phyloP scores from a whole-genome alignment of 768 basidiomycete species.

The Lepiota brunneoincarnata region DNA sequence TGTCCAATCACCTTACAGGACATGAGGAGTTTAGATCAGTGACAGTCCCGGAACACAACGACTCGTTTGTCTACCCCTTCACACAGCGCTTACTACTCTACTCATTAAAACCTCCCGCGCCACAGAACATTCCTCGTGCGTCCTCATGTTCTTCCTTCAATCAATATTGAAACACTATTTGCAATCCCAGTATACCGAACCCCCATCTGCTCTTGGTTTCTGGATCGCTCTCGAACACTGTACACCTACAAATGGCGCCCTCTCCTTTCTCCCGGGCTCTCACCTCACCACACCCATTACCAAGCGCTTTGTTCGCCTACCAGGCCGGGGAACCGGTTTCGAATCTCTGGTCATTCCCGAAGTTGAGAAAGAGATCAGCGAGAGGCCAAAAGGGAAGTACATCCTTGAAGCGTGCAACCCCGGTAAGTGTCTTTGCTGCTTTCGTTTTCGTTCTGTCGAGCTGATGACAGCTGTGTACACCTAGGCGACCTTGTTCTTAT shows the following conservation, averaged over 20 bases:
- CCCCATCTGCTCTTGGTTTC: slow-evolving; percentile 89
- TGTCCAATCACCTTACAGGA: not conserved
- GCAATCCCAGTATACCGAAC: slow-evolving; percentile 74
- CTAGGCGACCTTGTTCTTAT: slow-evolving; percentile 90
- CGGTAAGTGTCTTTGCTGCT: slow-evolving; percentile 38
- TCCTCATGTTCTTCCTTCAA: not conserved
- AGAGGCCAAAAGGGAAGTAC: slow-evolving; percentile 44
- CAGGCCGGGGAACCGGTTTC: slow-evolving; percentile 79
- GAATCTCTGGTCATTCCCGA: slow-evolving; percentile 51
- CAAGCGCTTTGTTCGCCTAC: slow-evolving; percentile 81
- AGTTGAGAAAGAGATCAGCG: slow-evolving; percentile 26
- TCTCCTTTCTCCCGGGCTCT: slow-evolving; percentile 89
- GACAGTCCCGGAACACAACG: slow-evolving; percentile 87
- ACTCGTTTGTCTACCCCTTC: slow-evolving; percentile 63
- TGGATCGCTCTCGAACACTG: slow-evolving; percentile 96
- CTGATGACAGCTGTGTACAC: not conserved
- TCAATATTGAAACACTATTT: not conserved
- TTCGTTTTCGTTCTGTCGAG: not conserved
- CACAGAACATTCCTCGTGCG: slow-evolving; percentile 69
- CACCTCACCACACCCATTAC: slow-evolving; percentile 73
- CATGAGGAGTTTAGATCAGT: not conserved
- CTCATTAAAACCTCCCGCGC: not conserved
- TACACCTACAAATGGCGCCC: slow-evolving; percentile 77
- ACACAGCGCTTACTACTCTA: not conserved
- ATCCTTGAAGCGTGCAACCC: slow-evolving; percentile 71